Percentiles rank a stretch among this genome's conserved stretches.
Conservation (phyloP, 345 rosid genomes). For the Camelina laxa region DNA sequence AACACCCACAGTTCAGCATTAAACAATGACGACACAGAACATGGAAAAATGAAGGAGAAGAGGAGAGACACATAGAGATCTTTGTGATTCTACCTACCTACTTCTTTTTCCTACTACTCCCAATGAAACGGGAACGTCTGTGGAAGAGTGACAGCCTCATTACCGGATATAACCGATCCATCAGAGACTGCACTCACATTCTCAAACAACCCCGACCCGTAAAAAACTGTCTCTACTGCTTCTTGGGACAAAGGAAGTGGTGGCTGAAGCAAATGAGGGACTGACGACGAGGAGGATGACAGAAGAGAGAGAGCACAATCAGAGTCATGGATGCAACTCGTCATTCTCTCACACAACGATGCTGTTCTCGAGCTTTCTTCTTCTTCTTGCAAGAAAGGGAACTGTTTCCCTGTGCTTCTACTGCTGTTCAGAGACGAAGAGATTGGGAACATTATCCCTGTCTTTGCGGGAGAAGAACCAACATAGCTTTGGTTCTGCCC, state of each 20-base stretch:
- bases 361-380: slow-evolving; percentile 37
- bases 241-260: slow-evolving; percentile 40
- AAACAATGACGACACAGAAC: neutral
- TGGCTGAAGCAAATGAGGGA: slow-evolving; percentile 44
- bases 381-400: slow-evolving; percentile 56
- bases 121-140: slow-evolving; percentile 65
- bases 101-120: slow-evolving; percentile 46
- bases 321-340: slow-evolving; percentile 53
- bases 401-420: slow-evolving; percentile 45
- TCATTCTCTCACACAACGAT: slow-evolving; percentile 55
- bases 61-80: slow-evolving; percentile 9
- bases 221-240: slow-evolving; percentile 47
- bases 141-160: slow-evolving; percentile 51
- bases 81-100: slow-evolving; percentile 34
- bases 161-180: slow-evolving; percentile 46
- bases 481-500: slow-evolving; percentile 30
- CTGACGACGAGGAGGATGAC: slow-evolving; percentile 53
- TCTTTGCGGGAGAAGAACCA: slow-evolving; percentile 32
- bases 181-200: slow-evolving; percentile 44
- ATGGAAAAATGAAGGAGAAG: slow-evolving; percentile 23
- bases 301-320: slow-evolving; percentile 98
- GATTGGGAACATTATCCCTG: slow-evolving; percentile 49
- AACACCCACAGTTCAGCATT: slow-evolving; percentile 12
- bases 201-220: slow-evolving; percentile 52
- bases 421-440: slow-evolving; percentile 47